These are phyloP conservation scores for Colletotrichum caudatum DNA, from an alignment of 2,329 filamentous ascomycete species.

Conservation along the genomic window DNA sequence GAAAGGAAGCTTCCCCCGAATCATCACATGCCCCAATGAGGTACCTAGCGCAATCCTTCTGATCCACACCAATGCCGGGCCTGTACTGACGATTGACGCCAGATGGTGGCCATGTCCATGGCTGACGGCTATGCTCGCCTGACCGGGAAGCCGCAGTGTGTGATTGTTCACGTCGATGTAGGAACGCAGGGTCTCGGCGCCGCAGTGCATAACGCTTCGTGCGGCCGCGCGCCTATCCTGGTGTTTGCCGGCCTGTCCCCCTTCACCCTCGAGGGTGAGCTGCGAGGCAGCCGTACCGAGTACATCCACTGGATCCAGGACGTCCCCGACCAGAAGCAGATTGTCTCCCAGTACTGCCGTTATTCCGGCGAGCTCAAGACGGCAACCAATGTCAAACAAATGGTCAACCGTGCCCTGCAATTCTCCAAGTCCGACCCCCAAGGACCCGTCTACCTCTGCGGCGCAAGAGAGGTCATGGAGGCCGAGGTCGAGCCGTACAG, in stretches of 20 bases:
- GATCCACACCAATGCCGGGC: not conserved
- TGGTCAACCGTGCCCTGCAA: constrained; percentile 82
- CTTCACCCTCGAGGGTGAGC: constrained; percentile 78
- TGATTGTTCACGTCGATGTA: constrained; percentile 80
- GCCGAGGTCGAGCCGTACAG: constrained; percentile 81
- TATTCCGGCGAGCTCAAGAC: constrained; percentile 83
- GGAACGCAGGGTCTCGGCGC: constrained; percentile 79
- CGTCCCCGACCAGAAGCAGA: constrained; percentile 79
- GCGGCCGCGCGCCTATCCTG: constrained; percentile 75
- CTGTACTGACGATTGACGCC: not conserved
- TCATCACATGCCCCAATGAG: constrained; percentile 81
- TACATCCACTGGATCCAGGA: constrained; percentile 86
- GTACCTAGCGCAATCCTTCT: constrained; percentile 52
- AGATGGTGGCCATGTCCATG: constrained; percentile 84
- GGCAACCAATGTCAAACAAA: constrained; percentile 83
- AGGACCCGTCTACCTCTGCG: constrained; percentile 80
- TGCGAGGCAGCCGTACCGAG: constrained; percentile 76
- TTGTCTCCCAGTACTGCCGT: constrained; percentile 82
- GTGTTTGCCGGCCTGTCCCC: constrained; percentile 80
- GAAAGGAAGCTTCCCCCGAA: constrained; percentile 70
- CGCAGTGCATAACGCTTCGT: constrained; percentile 79
- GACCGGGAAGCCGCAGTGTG: constrained; percentile 75
- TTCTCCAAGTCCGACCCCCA: constrained; percentile 79
- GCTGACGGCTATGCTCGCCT: constrained; percentile 79
- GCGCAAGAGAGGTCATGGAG: constrained; percentile 82